Evolutionary conservation across 148 eudicot species (phyloP).

Genomic region (Rhododendron simsii): DNA sequence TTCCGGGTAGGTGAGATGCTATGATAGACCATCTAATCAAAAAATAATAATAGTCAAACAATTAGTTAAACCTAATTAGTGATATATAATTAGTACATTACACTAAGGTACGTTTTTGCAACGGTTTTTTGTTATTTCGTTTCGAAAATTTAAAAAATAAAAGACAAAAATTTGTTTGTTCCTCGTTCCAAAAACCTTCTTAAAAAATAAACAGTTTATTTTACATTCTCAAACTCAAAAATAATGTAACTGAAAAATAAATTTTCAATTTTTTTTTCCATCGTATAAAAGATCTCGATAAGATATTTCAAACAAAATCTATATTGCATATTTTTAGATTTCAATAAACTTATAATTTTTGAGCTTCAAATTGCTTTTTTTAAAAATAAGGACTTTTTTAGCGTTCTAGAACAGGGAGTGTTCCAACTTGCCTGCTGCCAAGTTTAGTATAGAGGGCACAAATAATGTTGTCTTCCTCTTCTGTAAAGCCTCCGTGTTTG

Average conservation of each 20-base stretch:
- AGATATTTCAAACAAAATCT: too few species aligned
- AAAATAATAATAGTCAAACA: neutral
- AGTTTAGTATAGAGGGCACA: constrained; percentile 44
- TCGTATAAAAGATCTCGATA: too few species aligned
- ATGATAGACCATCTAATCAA: constrained; percentile 65
- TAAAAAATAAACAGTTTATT: too few species aligned
- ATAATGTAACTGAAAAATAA: too few species aligned
- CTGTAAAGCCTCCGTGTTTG: constrained; percentile 58
- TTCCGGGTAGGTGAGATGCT: constrained; percentile 65
- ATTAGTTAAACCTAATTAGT: neutral
- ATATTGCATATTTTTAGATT: too few species aligned
- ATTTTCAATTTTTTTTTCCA: too few species aligned
- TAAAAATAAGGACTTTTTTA: too few species aligned
- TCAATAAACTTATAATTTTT: too few species aligned
- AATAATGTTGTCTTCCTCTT: constrained; percentile 57
- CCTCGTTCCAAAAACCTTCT: too few species aligned
- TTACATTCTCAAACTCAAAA: too few species aligned
- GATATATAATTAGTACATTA: neutral
- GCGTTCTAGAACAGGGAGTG: too few species aligned
- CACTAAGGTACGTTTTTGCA: neutral
- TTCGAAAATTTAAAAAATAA: neutral
- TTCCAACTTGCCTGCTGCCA: constrained; percentile 55
- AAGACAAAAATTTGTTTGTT: neutral
- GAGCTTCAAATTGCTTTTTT: too few species aligned
- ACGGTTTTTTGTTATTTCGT: neutral